phyloP scores from a whole-genome alignment of 257 asterid genomes.

The Schizonepeta tenuifolia region DNA sequence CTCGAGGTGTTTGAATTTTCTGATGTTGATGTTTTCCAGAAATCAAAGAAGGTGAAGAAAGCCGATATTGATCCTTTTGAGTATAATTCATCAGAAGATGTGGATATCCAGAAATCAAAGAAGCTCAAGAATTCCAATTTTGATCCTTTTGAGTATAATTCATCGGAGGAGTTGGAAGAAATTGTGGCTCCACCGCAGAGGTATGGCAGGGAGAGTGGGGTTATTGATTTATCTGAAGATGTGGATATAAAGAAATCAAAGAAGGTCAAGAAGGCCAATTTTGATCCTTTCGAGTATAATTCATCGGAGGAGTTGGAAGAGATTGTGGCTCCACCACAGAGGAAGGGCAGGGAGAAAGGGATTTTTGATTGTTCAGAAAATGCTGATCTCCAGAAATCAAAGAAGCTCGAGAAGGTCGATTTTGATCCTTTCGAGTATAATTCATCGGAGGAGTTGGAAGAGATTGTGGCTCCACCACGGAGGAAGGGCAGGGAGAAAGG shows the following conservation, averaged over 20 bases:
- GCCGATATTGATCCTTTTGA: conserved; percentile 38
- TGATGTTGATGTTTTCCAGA: conserved; percentile 36
- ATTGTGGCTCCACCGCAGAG: conserved; percentile 42
- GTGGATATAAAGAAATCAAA: conserved; percentile 51
- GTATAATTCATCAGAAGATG: conserved; percentile 49
- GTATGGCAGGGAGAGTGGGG: conserved; percentile 34
- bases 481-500: too few species aligned
- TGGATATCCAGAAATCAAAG: conserved; percentile 49
- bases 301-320: conserved; percentile 49
- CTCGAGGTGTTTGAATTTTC: conserved; percentile 31
- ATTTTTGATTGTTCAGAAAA: conserved; percentile 35
- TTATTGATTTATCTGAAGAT: conserved; percentile 47
- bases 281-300: conserved; percentile 44
- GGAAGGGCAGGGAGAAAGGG: conserved; percentile 36
- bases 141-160: conserved; percentile 46
- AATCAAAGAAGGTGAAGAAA: conserved; percentile 38
- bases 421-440: too few species aligned
- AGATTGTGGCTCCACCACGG: too few species aligned
- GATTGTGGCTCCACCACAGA: conserved; percentile 38
- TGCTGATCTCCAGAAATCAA: too few species aligned
- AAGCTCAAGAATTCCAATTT: conserved; percentile 31
- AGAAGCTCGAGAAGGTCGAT: too few species aligned
- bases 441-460: too few species aligned
- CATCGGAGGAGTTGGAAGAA: conserved; percentile 51
- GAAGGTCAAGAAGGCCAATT: conserved; percentile 28